Base-by-base conservation (phyloP, 257 asterid genomes). In the Osmanthus fragrans region DNA sequence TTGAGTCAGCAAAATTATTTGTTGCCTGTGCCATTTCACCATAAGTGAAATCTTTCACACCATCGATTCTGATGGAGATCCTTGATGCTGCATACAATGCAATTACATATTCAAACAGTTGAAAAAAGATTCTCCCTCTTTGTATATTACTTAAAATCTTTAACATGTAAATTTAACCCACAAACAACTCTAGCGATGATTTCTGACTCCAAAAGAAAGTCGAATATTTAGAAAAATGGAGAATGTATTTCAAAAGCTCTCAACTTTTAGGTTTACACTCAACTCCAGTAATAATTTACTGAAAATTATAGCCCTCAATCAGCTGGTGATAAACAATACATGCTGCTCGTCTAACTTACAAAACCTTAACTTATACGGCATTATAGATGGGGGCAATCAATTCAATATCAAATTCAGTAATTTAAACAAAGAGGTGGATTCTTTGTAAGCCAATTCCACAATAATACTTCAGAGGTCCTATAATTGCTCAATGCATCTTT, bases 11-110 rank as follows among this genome's bases (percentile, higher is more conserved):
- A 73, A 96, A 96, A 78, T 85, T 82, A 66, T 82, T 85, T 11
- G 99, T 93, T 4, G 98, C 97, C 19, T 18, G 73, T 70, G 90
- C 87, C 91, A 96, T 54, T 83, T 96, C 98, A 68, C 82, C 70
- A 77, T 77, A 93, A 42, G 83, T 80, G 86, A 92, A 96, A 75
- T 85, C 94, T 86, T 89, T 96, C 83, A 96, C 93, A 27, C 97
- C 98, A 42, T 92, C 97, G 37, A 93, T 86, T 85, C 84, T 89
- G 82, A 93, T 89, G 77, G 97, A 91, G 85, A 82, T 81, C 86
- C 81, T 93, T 34, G 92, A 83, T 15, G 90, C 99, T 96, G 97
- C 85, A 81, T 39, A 74, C 34, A 87, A 68, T 56, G 71, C 25
- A 71, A 70, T 73, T 63, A 45, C 34, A 56, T 60, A 27, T 65